phyloP scores from a whole-genome alignment of 2,329 filamentous ascomycete genomes.

The Penicillium sp. region DNA sequence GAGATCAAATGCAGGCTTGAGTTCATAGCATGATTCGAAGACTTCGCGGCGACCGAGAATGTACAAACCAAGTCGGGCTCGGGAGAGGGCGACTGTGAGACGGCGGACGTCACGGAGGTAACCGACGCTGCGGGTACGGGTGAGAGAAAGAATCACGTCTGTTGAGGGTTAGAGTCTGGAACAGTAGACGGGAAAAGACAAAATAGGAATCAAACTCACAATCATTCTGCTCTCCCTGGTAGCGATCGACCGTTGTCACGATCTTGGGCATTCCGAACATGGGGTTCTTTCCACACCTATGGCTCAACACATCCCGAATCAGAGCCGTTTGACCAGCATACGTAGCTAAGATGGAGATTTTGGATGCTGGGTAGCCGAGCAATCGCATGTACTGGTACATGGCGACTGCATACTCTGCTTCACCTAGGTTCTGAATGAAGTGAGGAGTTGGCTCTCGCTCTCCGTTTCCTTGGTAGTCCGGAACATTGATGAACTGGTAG shows the following conservation, averaged over 20 bases:
- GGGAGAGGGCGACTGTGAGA: slow-evolving; percentile 90
- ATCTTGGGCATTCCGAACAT: slow-evolving; percentile 87
- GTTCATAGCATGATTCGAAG: slow-evolving; percentile 85
- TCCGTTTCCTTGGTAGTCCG: slow-evolving; percentile 86
- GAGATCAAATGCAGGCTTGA: slow-evolving; percentile 80
- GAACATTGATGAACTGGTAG: slow-evolving; percentile 95
- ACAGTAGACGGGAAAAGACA: not conserved
- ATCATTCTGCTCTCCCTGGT: slow-evolving; percentile 98
- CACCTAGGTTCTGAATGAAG: slow-evolving; percentile 94
- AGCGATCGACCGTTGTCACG: slow-evolving; percentile 96
- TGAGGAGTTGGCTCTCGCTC: slow-evolving; percentile 89
- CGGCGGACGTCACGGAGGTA: slow-evolving; percentile 93
- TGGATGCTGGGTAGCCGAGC: slow-evolving; percentile 80
- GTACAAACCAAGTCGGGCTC: slow-evolving; percentile 87
- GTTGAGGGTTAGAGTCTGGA: slow-evolving; percentile 13
- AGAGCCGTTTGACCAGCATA: slow-evolving; percentile 91
- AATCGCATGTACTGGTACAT: slow-evolving; percentile 97
- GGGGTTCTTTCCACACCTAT: slow-evolving; percentile 78
- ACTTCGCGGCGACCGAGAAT: slow-evolving; percentile 84
- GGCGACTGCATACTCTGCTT: slow-evolving; percentile 95
- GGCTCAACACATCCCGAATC: slow-evolving; percentile 80
- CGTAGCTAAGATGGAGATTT: slow-evolving; percentile 87
- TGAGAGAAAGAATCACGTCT: slow-evolving; percentile 93
- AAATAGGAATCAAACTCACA: slow-evolving; percentile 61
- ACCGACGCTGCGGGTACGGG: slow-evolving; percentile 82